phyloP scores from a whole-genome alignment of 2,329 filamentous ascomycete genomes.

The Diaporthe sp. region DNA sequence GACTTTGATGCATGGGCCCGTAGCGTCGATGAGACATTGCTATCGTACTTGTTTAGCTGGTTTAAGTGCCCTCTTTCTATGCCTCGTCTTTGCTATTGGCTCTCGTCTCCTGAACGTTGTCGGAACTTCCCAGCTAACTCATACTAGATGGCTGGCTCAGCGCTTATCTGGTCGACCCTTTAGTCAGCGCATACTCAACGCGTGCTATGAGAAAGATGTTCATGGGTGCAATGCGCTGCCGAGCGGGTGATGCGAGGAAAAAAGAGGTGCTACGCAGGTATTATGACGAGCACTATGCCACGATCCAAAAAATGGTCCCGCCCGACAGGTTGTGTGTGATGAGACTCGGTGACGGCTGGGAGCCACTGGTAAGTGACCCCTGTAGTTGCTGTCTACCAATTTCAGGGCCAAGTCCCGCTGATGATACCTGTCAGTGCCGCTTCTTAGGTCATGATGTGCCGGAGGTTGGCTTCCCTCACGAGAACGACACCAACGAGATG shows the following conservation, averaged over 20 bases:
- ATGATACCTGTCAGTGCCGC: background rate
- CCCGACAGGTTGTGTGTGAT: background rate
- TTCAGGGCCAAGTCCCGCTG: background rate
- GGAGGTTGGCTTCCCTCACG: background rate
- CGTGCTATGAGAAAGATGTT: slow-evolving; percentile 25
- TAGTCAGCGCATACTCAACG: slow-evolving; percentile 3
- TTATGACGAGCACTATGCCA: background rate
- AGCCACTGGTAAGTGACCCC: background rate
- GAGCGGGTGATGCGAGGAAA: background rate
- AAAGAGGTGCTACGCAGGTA: background rate
- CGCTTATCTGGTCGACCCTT: background rate
- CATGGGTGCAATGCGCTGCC: background rate
- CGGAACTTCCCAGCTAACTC: background rate
- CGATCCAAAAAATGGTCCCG: background rate
- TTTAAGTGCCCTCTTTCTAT: background rate
- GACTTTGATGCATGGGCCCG: slow-evolving; percentile 43
- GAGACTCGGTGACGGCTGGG: slow-evolving; percentile 22
- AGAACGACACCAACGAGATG: slow-evolving; percentile 5
- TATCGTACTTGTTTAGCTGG: slow-evolving; percentile 43
- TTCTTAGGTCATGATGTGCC: background rate
- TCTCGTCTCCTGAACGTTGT: accelerated
- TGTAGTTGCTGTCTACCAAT: background rate
- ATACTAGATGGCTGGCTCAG: slow-evolving; percentile 14
- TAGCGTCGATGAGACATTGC: slow-evolving; percentile 38
- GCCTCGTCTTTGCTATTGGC: too few species aligned